Evolutionary conservation across 768 basidiomycete genomes (phyloP), one percentile per base, ranked within the genome.

Genomic region (Rhizopogon sp.): DNA sequence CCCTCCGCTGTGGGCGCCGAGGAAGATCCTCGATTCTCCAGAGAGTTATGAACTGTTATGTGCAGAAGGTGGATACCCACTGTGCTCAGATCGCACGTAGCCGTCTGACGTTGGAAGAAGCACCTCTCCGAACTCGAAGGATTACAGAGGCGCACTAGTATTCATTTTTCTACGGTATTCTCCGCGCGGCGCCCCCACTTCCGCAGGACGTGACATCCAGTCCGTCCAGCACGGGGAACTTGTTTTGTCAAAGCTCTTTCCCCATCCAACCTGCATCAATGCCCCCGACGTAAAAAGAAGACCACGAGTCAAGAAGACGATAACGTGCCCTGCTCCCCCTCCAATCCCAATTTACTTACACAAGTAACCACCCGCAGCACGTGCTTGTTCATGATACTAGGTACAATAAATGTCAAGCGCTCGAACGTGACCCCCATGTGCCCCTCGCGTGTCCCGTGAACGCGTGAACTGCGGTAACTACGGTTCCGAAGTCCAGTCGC

Each of bases 181-280:
- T 95, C 28, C 66, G 74, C 9, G 81, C 90, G 2, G 91, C 93
- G 0, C 83, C 85, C 0, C 61, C 70, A 7, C 66, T 86, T 6
- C 66, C 70, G 2, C 70, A 76, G 6, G 60, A 62, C 3, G 59
- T 67, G 14, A 65, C 69, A 13, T 73, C 78, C 46, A 78, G 28
- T 68, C 70, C 0, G 70, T 88, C 58, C 93, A 94, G 61, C 90
- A 92, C 0, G 69, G 70, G 22, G 75, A 63, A 63, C 1, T 80
- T 97, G 29, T 33, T 61, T 76, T 25, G 3, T 80, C 90, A 0
- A 80, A 74, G 6, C 77, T 96, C 6, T 79, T 93, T 16, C 93
- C 25, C 94, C 0, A 96, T 96, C 67, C 93, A 97, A 65, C 31
- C 75, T 82, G 25, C 83, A 79, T 94, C 3, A 85, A 74, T 96